A percentile compares a stretch with the other conserved stretches of the same genome.
Conservation (phyloP, 106 monocot species). For the Chionographis japonica region DNA sequence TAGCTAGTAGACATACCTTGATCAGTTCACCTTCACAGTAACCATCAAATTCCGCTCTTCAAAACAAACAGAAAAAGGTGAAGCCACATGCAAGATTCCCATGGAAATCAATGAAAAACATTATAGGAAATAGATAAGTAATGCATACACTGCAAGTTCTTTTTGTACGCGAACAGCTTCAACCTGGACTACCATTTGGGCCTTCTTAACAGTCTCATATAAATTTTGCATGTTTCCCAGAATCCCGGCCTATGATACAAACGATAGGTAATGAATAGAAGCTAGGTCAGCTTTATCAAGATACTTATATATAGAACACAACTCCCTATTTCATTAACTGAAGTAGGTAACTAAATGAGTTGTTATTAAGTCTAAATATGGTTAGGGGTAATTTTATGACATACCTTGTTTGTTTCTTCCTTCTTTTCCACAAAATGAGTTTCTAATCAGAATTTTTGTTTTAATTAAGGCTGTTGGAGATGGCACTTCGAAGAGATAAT, state of each 20-base stretch:
- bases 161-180: slow-evolving; percentile 98
- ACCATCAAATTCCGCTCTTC: slow-evolving; percentile 97
- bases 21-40: slow-evolving; percentile 97
- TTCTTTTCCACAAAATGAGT: too few relatives aligned
- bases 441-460: too few relatives aligned
- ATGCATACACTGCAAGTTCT: slow-evolving; percentile 90
- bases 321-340: too few relatives aligned
- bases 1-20: slow-evolving; percentile 59
- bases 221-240: slow-evolving; percentile 95
- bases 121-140: slow-evolving; percentile 2
- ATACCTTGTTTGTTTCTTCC: too few relatives aligned
- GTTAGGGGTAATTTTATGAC: too few relatives aligned
- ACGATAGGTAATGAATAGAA: neutral
- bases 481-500: too few relatives aligned
- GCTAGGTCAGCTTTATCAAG: too few relatives aligned
- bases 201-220: slow-evolving; percentile 99
- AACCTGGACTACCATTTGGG: slow-evolving; percentile 98
- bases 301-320: too few relatives aligned
- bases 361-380: too few relatives aligned
- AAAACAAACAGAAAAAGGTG: slow-evolving; percentile 5
- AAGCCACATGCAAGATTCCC: neutral
- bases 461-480: too few relatives aligned
- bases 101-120: neutral
- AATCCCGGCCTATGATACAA: slow-evolving; percentile 59
- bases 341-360: too few relatives aligned